Evolutionary conservation across 2,329 filamentous ascomycete species (phyloP), one percentile per base, ranked within the genome.

Genomic region (Raffaelea ambrosiae): DNA sequence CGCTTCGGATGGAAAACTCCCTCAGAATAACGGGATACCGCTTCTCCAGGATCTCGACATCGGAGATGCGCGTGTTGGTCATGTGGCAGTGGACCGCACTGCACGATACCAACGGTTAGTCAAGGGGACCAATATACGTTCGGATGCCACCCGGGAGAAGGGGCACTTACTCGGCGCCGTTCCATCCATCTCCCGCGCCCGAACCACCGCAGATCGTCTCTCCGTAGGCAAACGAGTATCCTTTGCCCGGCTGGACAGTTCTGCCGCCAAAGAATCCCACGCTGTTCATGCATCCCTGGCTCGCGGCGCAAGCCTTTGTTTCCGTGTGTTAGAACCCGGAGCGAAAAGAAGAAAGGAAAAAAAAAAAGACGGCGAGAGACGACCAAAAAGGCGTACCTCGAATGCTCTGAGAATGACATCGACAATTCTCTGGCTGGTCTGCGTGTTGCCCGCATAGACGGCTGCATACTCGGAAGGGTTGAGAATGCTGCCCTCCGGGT

Each of bases 61-160:
- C 86, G 0, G 86, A 89, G 58, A 90, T 90, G 13, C 85, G 76
- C 3, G 86, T 91, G 62, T 91, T 93, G 5, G 86, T 91, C 84
- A 89, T 89, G 65, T 91, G 85, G 2, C 79, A 84, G 59, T 91
- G 85, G 16, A 89, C 84, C 19, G 84, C 86, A 43, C 71, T 79
- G 8, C 9, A 33, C 9, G 31, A 33, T 33, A 9, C 9, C 16
- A 9, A 33, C 9, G 9, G 16, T 9, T 9, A 33, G 9, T 33
- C 31, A 33, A 33, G n/a, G n/a, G n/a, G n/a, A n/a, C n/a, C n/a
- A n/a, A n/a, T n/a, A n/a, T n/a, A n/a, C n/a, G n/a, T n/a, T n/a
- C n/a, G n/a, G n/a, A n/a, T n/a, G n/a, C n/a, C n/a, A n/a, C n/a
- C n/a, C n/a, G n/a, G n/a, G n/a, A n/a, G n/a, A n/a, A n/a, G n/a